phyloP scores from a whole-genome alignment of 129 eudicot species.

The Heracleum sosnowskyi region DNA sequence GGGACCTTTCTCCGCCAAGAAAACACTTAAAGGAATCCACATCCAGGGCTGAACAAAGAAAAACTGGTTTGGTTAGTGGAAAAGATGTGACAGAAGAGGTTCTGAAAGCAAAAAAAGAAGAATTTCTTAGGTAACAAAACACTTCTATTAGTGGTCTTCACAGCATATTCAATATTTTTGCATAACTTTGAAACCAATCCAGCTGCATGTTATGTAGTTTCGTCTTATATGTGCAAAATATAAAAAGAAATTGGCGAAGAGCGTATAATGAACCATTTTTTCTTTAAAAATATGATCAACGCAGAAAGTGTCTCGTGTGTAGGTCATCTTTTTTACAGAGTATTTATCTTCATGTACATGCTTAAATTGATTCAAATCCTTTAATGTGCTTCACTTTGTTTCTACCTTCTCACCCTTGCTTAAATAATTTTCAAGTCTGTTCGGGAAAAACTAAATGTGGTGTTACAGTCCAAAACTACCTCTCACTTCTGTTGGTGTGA shows the following conservation, averaged over 20 bases:
- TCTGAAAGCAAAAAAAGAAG: conserved; percentile 53
- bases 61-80: conserved; percentile 86
- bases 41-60: conserved; percentile 26
- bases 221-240: background rate
- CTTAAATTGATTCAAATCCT: background rate
- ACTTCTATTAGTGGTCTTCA: background rate
- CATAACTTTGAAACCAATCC: background rate
- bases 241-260: background rate
- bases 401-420: background rate
- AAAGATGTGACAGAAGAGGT: conserved; percentile 73
- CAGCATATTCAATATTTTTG: background rate
- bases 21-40: conserved; percentile 25
- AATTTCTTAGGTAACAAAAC: conserved; percentile 52
- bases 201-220: background rate
- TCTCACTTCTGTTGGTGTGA: background rate
- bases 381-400: background rate
- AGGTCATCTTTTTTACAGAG: background rate
- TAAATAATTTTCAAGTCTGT: background rate
- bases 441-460: background rate
- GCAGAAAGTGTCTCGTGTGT: background rate
- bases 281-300: background rate
- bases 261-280: background rate
- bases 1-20: conserved; percentile 78
- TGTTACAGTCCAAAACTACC: background rate
- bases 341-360: background rate